Conservation (phyloP, 2,329 filamentous ascomycete genomes). For the Colletotrichum ledebouriae region DNA sequence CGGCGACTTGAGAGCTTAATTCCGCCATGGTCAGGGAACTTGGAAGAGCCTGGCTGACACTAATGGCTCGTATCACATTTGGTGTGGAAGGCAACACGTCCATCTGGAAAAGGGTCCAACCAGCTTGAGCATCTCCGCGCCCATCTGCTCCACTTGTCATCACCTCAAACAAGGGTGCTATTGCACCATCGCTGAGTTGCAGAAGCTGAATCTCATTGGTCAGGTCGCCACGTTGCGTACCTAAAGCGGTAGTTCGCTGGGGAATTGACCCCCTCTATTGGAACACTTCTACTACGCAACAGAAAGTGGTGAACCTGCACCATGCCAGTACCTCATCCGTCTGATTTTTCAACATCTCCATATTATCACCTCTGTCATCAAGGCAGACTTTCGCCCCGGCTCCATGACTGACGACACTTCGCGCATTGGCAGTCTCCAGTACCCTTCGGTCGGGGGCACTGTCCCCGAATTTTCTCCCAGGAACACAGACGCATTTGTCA, state of each 20-base stretch:
- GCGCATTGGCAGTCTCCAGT: conserved; percentile 31
- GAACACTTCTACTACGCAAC: conserved; percentile 30
- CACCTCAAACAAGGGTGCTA: conserved; percentile 42
- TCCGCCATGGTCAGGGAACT: conserved; percentile 3
- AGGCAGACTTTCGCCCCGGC: conserved; percentile 28
- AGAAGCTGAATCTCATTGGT: conserved; percentile 41
- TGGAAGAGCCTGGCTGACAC: conserved; percentile 14
- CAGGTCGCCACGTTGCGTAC: conserved; percentile 7
- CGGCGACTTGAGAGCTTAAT: conserved; percentile 10
- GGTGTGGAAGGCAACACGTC: background rate
- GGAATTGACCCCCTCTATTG: conserved; percentile 24
- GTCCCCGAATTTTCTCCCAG: conserved; percentile 27
- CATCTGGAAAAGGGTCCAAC: conserved; percentile 25
- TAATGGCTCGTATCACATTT: too few relatives aligned
- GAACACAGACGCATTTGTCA: conserved; percentile 7
- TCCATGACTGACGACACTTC: conserved; percentile 37
- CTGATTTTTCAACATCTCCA: conserved; percentile 40
- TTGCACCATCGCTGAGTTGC: conserved; percentile 43
- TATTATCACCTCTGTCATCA: conserved; percentile 27
- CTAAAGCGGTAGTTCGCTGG: conserved; percentile 36
- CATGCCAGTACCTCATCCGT: conserved; percentile 13
- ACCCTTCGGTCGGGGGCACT: conserved; percentile 2
- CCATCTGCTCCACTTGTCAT: conserved; percentile 31
- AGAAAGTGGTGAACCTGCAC: background rate
- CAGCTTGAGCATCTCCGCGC: conserved; percentile 36